These are phyloP conservation scores for Spencermartinsiella ligniputridi DNA, from an alignment of 1,139 yeast genomes.

Conservation along the genomic window DNA sequence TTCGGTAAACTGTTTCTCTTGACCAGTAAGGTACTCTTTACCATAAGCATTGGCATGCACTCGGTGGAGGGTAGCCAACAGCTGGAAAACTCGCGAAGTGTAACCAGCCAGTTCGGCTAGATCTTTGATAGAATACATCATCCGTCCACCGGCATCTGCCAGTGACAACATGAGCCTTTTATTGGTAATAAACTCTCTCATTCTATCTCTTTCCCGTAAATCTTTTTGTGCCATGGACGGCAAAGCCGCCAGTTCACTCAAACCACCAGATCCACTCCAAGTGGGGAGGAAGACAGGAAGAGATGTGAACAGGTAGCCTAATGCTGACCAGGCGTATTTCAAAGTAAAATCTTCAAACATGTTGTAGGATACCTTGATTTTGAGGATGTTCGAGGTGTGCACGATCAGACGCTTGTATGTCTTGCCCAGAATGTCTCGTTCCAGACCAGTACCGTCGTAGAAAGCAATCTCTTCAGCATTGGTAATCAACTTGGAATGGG, in stretches of 20 bases:
- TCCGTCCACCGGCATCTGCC: slow-evolving; percentile 95
- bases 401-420: slow-evolving; percentile 58
- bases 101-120: slow-evolving; percentile 88
- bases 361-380: slow-evolving; percentile 54
- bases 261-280: slow-evolving; percentile 18
- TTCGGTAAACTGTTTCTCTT: slow-evolving; percentile 3
- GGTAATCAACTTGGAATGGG: slow-evolving; percentile 77
- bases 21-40: slow-evolving; percentile 8
- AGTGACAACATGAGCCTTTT: slow-evolving; percentile 84
- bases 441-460: slow-evolving; percentile 85
- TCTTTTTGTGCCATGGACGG: slow-evolving; percentile 22
- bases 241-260: slow-evolving; percentile 5
- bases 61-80: slow-evolving; percentile 71
- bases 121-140: slow-evolving; percentile 93
- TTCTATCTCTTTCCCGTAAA: slow-evolving; percentile 36
- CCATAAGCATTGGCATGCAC: slow-evolving; percentile 57
- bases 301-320: slow-evolving; percentile 87
- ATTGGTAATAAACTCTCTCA: slow-evolving; percentile 87
- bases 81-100: slow-evolving; percentile 77
- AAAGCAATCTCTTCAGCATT: slow-evolving; percentile 94
- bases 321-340: slow-evolving; percentile 91
- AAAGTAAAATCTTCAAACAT: slow-evolving; percentile 81
- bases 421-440: slow-evolving; percentile 59
- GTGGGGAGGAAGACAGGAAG: slow-evolving; percentile 66
- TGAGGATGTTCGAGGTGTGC: slow-evolving; percentile 42